Evolutionary conservation across 306 rosid species (phyloP).

Genomic region (Pyrus communis): DNA sequence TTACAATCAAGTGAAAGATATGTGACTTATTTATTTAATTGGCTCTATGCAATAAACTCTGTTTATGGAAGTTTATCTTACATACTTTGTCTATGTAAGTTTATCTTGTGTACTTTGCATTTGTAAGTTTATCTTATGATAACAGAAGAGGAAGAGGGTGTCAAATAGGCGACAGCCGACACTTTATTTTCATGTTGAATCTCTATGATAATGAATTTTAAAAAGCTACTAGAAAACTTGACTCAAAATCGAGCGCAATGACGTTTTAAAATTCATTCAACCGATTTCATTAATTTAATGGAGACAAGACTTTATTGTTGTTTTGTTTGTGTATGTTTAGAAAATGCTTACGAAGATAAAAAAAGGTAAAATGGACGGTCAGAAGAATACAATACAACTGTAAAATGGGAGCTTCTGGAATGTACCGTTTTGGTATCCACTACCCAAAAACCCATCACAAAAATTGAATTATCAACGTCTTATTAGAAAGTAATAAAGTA

Average conservation of each 20-base stretch:
- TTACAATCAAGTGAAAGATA: not conserved
- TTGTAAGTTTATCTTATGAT: too few relatives aligned
- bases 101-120: too few relatives aligned
- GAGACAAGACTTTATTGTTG: too few relatives aligned
- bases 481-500: not conserved
- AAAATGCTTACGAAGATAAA: not conserved
- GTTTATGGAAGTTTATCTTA: too few relatives aligned
- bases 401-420: not conserved
- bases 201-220: too few relatives aligned
- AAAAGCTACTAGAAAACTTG: too few relatives aligned
- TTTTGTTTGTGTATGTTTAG: not conserved
- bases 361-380: not conserved
- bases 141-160: too few relatives aligned
- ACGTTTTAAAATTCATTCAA: fast-evolving
- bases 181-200: too few relatives aligned
- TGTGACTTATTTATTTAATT: not conserved
- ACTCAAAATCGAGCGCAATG: fast-evolving
- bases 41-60: not conserved
- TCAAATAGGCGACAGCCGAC: too few relatives aligned
- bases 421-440: not conserved
- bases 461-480: not conserved
- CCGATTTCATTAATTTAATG: too few relatives aligned
- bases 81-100: too few relatives aligned
- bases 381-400: not conserved
- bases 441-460: not conserved